phyloP scores from a whole-genome alignment of 2,329 filamentous ascomycete genomes.

The Trichoderma polysporum region DNA sequence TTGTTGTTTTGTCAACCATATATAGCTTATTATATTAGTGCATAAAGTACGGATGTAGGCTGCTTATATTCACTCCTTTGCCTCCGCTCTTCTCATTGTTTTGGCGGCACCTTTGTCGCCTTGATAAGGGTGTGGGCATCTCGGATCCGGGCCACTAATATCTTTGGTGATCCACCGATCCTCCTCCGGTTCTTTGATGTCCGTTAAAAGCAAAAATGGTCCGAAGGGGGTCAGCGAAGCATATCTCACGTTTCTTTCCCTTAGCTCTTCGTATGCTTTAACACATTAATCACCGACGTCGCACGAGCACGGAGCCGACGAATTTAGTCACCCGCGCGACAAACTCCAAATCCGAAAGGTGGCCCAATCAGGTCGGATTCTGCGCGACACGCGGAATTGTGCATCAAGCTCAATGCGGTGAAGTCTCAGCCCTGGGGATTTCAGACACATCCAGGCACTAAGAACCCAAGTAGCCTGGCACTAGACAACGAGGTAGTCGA shows the following conservation, averaged over 20 bases:
- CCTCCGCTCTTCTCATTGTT: background rate
- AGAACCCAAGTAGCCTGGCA: background rate
- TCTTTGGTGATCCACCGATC: slow-evolving; percentile 3
- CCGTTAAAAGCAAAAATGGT: background rate
- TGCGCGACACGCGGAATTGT: slow-evolving; percentile 14
- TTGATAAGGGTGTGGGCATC: background rate
- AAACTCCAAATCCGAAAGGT: background rate
- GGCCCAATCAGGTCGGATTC: slow-evolving; percentile 12
- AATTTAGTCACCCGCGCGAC: background rate
- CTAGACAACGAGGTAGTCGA: background rate
- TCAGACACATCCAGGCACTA: slow-evolving; percentile 1
- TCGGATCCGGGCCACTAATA: slow-evolving; percentile 1
- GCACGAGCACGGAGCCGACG: background rate
- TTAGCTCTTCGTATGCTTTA: background rate
- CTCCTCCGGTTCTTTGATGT: background rate
- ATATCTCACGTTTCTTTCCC: background rate
- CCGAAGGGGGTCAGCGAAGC: background rate
- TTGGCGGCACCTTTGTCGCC: background rate
- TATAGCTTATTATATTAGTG: background rate
- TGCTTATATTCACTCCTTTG: background rate
- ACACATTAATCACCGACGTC: slow-evolving; percentile 14
- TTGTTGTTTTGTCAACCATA: background rate
- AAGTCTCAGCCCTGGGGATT: slow-evolving; percentile 1
- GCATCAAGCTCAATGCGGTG: slow-evolving; percentile 16
- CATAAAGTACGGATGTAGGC: background rate